Base-by-base conservation (phyloP, 345 rosid genomes). In the Citrus unshiu region DNA sequence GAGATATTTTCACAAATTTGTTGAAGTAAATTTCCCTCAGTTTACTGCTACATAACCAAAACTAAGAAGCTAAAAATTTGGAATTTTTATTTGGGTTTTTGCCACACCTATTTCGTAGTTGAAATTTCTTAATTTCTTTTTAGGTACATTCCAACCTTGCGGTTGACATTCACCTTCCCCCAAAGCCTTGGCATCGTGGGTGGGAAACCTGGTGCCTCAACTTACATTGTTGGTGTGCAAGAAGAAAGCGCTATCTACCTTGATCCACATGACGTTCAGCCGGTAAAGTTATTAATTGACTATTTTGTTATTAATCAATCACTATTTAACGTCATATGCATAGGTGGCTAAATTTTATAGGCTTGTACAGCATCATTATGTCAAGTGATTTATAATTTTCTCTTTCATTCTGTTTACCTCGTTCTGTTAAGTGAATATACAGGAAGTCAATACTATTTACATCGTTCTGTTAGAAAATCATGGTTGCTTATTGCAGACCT, bases 101-200 rank as follows among this genome's bases (percentile, higher is more conserved):
- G 46, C 39, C 39, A 61, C 62, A 56, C 68, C 27, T 73, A 27
- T 65, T 76, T 69, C 12, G 22, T 68, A 32, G 27, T 68, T 54
- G 19, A 22, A 56, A 54, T 72, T 74, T 75, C 75, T 35, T 72
- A 29, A 69, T 73, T 80, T 77, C 37, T 54, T 80, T 4, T 68
- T 80, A 95, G 99, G 89, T 93, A 93, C 70, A 84, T 91, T 81
- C 97, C 99, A 74, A 93, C 94, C 64, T 83, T 96, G 77, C 83
- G 76, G 66, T 89, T 90, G 54, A 89, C 96, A 66, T 94, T 94
- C 86, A 85, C 93, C 71, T 94, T 94, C 77, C 95, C 98, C 30
- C 98, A 94, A 72, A 93, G 98, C 87, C 90, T 96, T 68, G 98
- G 99, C 51, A 88, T 96, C 75, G 77, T 96, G 85, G 98, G 99